Evolutionary conservation across 2,329 filamentous ascomycete genomes (phyloP).

Genomic region (Verruconis gallopava): DNA sequence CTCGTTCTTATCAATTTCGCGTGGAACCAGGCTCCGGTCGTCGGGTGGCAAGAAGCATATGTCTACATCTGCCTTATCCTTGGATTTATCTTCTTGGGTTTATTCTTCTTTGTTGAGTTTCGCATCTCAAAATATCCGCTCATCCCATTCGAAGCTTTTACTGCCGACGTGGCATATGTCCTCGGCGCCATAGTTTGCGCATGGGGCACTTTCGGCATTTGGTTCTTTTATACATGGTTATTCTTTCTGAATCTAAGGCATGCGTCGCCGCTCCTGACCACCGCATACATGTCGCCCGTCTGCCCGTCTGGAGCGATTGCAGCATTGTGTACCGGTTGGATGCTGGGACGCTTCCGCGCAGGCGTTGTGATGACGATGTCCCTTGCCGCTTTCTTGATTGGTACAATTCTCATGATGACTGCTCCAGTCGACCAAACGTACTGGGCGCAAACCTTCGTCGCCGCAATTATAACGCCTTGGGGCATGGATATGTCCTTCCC

Average conservation of each 20-base stretch:
- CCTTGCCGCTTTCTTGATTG: slow-evolving; percentile 21
- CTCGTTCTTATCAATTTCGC: slow-evolving; percentile 53
- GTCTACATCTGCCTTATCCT: slow-evolving; percentile 45
- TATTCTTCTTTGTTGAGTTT: slow-evolving; percentile 43
- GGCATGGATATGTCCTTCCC: slow-evolving; percentile 33
- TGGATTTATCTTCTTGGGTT: slow-evolving; percentile 38
- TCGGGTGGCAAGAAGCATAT: slow-evolving; percentile 45
- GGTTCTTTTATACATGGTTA: slow-evolving; percentile 22
- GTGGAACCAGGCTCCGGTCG: slow-evolving; percentile 51
- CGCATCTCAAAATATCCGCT: slow-evolving; percentile 37
- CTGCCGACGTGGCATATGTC: slow-evolving; percentile 40
- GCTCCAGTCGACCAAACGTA: slow-evolving; percentile 28
- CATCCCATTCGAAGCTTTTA: slow-evolving; percentile 41
- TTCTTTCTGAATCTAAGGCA: slow-evolving; percentile 18
- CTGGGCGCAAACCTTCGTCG: slow-evolving; percentile 28
- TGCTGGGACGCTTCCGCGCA: slow-evolving; percentile 20
- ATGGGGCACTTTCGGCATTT: slow-evolving; percentile 23
- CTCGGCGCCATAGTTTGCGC: slow-evolving; percentile 38
- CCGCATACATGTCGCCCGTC: slow-evolving; percentile 19
- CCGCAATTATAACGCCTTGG: slow-evolving; percentile 21
- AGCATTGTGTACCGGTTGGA: slow-evolving; percentile 19
- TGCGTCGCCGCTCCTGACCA: slow-evolving; percentile 17
- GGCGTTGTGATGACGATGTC: slow-evolving; percentile 21
- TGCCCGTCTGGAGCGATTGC: slow-evolving; percentile 20
- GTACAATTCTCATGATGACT: slow-evolving; percentile 28